Evolutionary conservation across 768 basidiomycete species (phyloP), one percentile per base, ranked within the genome.

Genomic region (Leccinum uliginosum): DNA sequence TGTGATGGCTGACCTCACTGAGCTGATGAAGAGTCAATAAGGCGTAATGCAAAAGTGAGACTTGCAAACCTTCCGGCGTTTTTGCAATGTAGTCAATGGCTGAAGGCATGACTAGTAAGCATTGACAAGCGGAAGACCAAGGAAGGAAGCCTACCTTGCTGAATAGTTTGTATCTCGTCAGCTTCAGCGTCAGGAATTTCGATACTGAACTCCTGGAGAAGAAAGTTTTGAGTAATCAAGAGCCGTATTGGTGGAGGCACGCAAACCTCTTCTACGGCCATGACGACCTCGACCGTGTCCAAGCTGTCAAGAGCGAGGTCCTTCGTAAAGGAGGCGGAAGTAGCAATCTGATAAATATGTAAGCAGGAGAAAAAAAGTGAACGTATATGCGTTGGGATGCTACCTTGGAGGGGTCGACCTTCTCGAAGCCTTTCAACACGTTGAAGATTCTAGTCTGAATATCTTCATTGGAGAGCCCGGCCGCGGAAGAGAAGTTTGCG

Each of bases 161-260:
- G 83, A 53, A 98, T 91, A 7, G 91, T 93, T 66, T 85, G 86
- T 69, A 98, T 98, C 66, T 86, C 86, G 72, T 98, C 96, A 10
- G 95, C 96, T 73, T 99, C 97, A 35, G 83, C 86, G 67, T 99
- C 97, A 15, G 97, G 96, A 67, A 99, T 99, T 75, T 98, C 97
- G 70, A 99, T 95, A 27, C 83, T 80, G 71, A 99, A 99, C 68
- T 98, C 97, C 93, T 98, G 65, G 34, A 17, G 54, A 30, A 45
- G 17, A 6, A 15, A 35, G 3, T 21, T 29, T 32, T 34, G 24
- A 49, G 32, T 11, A 23, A 7, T 55, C 21, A 53, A 54, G 51
- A 38, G 17, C 54, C 58, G 40, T 40, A 40, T 54, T 47, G 21
- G n/a, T 55, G 32, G 27, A 38, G 44, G 55, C 19, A 35, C 23